Base-by-base conservation (phyloP, 176 grass and related monocot genomes). In the Carex kokanica region DNA sequence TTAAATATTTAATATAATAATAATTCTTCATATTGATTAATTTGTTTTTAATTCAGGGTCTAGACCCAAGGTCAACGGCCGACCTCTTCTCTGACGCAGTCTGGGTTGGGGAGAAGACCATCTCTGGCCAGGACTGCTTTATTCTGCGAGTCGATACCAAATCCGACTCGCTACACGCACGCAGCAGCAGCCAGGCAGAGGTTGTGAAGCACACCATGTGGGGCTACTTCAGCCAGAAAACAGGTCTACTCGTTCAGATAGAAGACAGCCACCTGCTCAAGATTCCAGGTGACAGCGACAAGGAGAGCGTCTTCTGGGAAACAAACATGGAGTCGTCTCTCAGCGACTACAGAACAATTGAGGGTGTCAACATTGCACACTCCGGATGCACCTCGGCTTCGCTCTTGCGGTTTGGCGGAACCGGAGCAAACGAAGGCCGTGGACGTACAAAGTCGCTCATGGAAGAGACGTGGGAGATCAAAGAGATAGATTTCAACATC, bases 211-310 rank as follows among this genome's bases (percentile, higher is more conserved):
- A 98, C 89, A 95, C 88, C 2, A 85, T 95, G 51, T 98, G 96
- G 96, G 96, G 96, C 0, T 95, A 93, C 88, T 98, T 98, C 88
- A 95, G 96, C 88, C 93, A 98, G 86, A 89, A 91, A 23, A 93
- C 92, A 0, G 96, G 96, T 24, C 86, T 98, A 64, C 91, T 98
- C 7, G 74, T 95, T 84, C 91, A 95, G 88, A 86, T 98, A 0
- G 96, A 98, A 82, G 96, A 98, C 91, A 90, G 82, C 34, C 96
- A 95, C 83, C 88, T 98, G 62, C 91, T 98, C 32, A 93, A 93
- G 62, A 98, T 98, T 84, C 89, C 61, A 85, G 86, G 87, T 66
- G 43, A 36, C 21, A 47, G 27, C 67, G 78, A 58, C 55, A 69
- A 54, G 15, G 85, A 25, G 29, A 90, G 63, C 78, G 85, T 95